Base-by-base conservation (phyloP, 2,329 filamentous ascomycete species). In the Laburnicola sp. region DNA sequence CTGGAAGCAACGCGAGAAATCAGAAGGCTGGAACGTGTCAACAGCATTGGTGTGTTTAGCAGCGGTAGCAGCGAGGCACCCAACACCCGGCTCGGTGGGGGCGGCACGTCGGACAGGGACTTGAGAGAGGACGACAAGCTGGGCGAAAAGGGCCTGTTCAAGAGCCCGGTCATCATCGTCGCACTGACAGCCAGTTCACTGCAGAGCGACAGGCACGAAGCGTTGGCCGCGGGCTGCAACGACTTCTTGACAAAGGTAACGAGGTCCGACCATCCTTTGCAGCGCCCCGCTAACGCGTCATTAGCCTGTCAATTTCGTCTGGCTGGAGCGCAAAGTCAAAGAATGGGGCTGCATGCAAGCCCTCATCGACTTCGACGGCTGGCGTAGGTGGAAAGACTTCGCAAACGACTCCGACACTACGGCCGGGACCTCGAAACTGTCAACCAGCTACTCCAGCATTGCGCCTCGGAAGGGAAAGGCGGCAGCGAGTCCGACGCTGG, bases 261-360 rank as follows among this genome's bases (percentile, higher is more conserved):
- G 28, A 49, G 16, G 2, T 36, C 11, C 8, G 26, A n/a, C 11
- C 23, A 28, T 25, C 42, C 11, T 8, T 30, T 48, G 9, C 8
- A 8, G 8, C 8, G 35, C 10, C 6, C 39, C 6, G 28, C 58
- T 72, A 60, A 73, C 54, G 40, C 43, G 8, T 30, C 8, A 3
- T 8, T 68, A 96, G 90, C 94, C 94, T 21, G 93, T 99, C 61
- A 96, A 96, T 71, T 97, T 97, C 69, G 88, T 95, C 53, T 99
- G 93, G 92, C 83, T 99, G 25, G 91, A 97, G 72, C 86, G 93
- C 51, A 99, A 99, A 74, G 92, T 97, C 62, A 97, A 95, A 76
- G 94, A 99, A 79, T 99, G 94, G 94, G 94, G 94, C 50, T 97
- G 94, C 78, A 99, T 99, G 94, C 94, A 97, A 77, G 94, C 94